phyloP scores from a whole-genome alignment of 140 eudicot species.

The Ambrosia hybrid region DNA sequence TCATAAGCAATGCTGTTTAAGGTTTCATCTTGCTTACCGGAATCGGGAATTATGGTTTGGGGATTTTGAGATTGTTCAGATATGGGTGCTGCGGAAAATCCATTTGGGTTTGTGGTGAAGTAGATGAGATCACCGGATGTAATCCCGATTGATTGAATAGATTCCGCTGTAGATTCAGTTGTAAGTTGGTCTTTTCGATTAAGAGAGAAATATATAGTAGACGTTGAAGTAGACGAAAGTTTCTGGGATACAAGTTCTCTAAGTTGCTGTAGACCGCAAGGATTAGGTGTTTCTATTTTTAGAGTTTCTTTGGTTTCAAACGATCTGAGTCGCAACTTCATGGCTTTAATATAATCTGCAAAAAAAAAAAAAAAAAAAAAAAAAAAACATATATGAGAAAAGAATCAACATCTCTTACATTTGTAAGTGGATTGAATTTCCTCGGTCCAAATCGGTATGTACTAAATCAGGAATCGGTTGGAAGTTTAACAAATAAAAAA shows the following conservation, averaged over 20 bases:
- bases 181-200: constrained; percentile 59
- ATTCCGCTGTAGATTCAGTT: constrained; percentile 39
- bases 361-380: no score
- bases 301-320: constrained; percentile 60
- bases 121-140: constrained; percentile 65
- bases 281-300: constrained; percentile 54
- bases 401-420: background rate
- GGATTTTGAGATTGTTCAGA: constrained; percentile 15
- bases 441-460: no score
- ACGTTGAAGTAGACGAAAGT: constrained; percentile 33
- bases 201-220: constrained; percentile 48
- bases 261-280: constrained; percentile 56
- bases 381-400: background rate
- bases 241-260: constrained; percentile 41
- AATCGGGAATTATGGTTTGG: constrained; percentile 16
- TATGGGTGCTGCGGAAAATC: constrained; percentile 28
- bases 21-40: constrained; percentile 18
- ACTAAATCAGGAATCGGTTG: no score
- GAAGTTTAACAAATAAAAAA: no score
- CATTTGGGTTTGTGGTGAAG: constrained; percentile 47
- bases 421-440: background rate
- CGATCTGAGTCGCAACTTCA: constrained; percentile 55
- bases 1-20: constrained; percentile 20
- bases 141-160: constrained; percentile 62
- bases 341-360: background rate